Conservation (phyloP, 352 stramenopile species). For the Phytophthora sp. region DNA sequence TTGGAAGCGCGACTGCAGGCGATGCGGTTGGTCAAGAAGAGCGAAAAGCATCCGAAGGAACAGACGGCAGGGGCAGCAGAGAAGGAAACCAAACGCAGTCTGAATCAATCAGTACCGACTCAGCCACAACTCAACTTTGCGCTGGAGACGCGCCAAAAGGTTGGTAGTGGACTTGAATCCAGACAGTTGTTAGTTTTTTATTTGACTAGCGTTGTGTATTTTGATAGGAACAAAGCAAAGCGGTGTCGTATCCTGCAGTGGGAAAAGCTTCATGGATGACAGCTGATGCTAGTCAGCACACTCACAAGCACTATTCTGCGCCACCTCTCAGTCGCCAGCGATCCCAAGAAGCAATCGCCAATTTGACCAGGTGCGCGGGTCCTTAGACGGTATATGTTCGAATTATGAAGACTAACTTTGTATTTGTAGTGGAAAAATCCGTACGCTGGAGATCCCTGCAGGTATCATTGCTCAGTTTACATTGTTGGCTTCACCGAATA, state of each 20-base stretch:
- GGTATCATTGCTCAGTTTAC: constrained; percentile 82
- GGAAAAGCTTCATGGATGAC: constrained; percentile 73
- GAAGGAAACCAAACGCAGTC: constrained; percentile 15
- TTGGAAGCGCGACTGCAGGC: constrained; percentile 63
- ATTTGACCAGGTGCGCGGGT: constrained; percentile 59
- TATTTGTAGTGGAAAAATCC: constrained; percentile 58
- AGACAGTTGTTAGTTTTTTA: not conserved
- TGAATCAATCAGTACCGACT: constrained; percentile 5
- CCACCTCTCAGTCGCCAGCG: constrained; percentile 54
- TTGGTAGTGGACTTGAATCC: not conserved
- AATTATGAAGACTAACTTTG: constrained; percentile 16
- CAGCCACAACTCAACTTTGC: constrained; percentile 6
- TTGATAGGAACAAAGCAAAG: constrained; percentile 36
- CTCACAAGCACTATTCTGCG: constrained; percentile 20
- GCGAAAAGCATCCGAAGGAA: constrained; percentile 22
- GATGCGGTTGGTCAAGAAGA: constrained; percentile 53
- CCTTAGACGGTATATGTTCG: not conserved
- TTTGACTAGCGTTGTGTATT: not conserved
- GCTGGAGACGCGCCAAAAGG: constrained; percentile 33
- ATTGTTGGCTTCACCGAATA: constrained; percentile 81
- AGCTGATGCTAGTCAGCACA: constrained; percentile 17
- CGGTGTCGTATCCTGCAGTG: constrained; percentile 62
- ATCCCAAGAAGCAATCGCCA: constrained; percentile 63
- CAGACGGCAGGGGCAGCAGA: constrained; percentile 14
- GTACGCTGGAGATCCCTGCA: constrained; percentile 73